phyloP scores from a whole-genome alignment of 2,329 filamentous ascomycete species.

The Nemania bipapillata region DNA sequence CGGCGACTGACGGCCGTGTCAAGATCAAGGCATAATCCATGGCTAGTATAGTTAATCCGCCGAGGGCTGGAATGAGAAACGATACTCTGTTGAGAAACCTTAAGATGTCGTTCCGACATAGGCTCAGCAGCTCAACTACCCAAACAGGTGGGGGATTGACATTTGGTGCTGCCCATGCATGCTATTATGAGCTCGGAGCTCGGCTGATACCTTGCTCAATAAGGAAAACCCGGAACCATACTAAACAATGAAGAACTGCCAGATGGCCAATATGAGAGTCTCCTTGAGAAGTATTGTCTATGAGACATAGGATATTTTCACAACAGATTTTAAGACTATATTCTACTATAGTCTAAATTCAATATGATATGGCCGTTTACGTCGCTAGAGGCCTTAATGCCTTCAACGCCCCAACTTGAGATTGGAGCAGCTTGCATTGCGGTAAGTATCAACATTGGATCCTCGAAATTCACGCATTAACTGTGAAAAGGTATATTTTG shows the following conservation, averaged over 20 bases:
- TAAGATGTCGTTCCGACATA: no score
- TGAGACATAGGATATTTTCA: not conserved
- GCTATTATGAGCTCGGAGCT: slow-evolving; percentile 9
- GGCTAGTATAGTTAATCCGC: not conserved
- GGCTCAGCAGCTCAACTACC: not conserved
- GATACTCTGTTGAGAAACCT: not conserved
- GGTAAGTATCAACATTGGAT: no score
- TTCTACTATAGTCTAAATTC: not conserved
- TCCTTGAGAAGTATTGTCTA: not conserved
- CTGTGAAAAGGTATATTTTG: not conserved
- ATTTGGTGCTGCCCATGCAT: no score
- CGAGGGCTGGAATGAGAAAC: not conserved
- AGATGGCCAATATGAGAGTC: not conserved
- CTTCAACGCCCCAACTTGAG: slow-evolving; percentile 2
- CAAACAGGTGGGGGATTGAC: not conserved
- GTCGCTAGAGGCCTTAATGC: slow-evolving; percentile 1
- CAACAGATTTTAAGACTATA: not conserved
- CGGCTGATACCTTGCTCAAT: slow-evolving; percentile 11
- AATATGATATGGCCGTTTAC: not conserved
- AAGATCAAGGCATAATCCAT: slow-evolving; percentile 11
- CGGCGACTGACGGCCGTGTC: slow-evolving; percentile 1
- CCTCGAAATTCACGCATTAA: not conserved
- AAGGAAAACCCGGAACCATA: slow-evolving; percentile 15
- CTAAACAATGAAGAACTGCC: slow-evolving; percentile 1
- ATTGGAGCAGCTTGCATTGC: slow-evolving; percentile 7